Evolutionary conservation across 352 stramenopile genomes (phyloP), one percentile per base, ranked within the genome.

Genomic region (Globisporangium cederbergense): DNA sequence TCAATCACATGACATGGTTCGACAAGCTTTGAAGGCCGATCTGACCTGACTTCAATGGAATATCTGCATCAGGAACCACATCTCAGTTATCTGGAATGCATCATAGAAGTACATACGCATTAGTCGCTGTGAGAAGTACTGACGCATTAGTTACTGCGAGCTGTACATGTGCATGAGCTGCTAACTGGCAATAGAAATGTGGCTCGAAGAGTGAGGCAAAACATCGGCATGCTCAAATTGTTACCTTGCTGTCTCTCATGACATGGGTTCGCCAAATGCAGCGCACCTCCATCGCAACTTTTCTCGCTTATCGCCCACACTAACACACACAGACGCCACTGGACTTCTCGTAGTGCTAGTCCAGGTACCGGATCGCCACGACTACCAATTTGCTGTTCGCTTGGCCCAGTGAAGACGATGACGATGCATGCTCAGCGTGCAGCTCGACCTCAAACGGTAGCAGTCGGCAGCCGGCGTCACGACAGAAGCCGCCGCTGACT

Each of bases 361-460:
- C 52, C 9, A 58, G 32, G 3, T 58, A 58, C 30, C 52, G 52
- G n/a, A 58, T 58, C 32, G 52, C 52, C 18, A 13, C 18, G 8
- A 58, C 10, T 10, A 58, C 32, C 32, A 58, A n/a, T n/a, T 46
- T 45, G n/a, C 10, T 46, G n/a, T 10, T 32, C 5, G 18, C 46
- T 30, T 52, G 46, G n/a, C n/a, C n/a, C 43, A 9, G 8, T 47
- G 18, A 13, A 9, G 13, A 30, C 11, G 50, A 42, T 8, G 10
- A 11, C 18, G 30, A 30, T 8, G 16, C 3, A 7, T 6, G 7
- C 32, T 58, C 52, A 1, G 52, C 4, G 52, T 58, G n/a, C 32
- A 58, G 18, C 22, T 58, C 30, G 10, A 46, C 52, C 2, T 58
- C 52, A 45, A 58, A 46, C n/a, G 52, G 52, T n/a, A 58, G 16